These are phyloP conservation scores for Parasarocladium wereldwijsianum DNA, from an alignment of 2,329 filamentous ascomycete species.

Conservation along the genomic window DNA sequence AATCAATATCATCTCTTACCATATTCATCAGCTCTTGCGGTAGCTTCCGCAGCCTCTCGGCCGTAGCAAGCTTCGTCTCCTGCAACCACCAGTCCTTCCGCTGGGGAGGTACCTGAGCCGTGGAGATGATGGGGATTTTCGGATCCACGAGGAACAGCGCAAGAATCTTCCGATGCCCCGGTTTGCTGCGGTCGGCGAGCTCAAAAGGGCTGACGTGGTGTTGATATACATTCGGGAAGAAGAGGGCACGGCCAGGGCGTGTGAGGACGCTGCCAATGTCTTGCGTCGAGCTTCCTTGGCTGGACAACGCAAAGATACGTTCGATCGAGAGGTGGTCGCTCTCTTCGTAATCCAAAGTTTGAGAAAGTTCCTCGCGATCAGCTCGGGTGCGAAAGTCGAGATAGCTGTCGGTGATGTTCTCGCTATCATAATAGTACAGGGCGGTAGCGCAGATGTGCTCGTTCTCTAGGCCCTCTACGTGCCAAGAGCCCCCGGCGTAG, in stretches of 20 bases:
- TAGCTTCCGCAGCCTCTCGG: slow-evolving; percentile 5
- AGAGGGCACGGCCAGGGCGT: slow-evolving; percentile 30
- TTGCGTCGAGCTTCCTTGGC: slow-evolving; percentile 11
- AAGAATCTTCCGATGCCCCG: slow-evolving; percentile 44
- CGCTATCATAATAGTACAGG: slow-evolving; percentile 44
- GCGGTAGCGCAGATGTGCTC: slow-evolving; percentile 50
- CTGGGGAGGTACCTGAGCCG: slow-evolving; percentile 29
- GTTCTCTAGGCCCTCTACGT: slow-evolving; percentile 40
- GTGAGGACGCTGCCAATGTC: slow-evolving; percentile 32
- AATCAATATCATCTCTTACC: slow-evolving; percentile 10
- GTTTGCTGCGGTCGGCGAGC: slow-evolving; percentile 32
- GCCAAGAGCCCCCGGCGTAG: slow-evolving; percentile 39
- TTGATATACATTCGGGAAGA: slow-evolving; percentile 40
- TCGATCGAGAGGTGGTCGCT: slow-evolving; percentile 18
- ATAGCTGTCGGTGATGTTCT: slow-evolving; percentile 40
- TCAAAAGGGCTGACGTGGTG: slow-evolving; percentile 36
- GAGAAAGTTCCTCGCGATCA: slow-evolving; percentile 14
- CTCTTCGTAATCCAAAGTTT: slow-evolving; percentile 15
- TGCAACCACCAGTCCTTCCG: slow-evolving; percentile 21
- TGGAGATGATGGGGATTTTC: slow-evolving; percentile 24
- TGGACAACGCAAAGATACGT: slow-evolving; percentile 16
- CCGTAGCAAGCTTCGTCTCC: background rate
- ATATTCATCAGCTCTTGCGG: slow-evolving; percentile 11
- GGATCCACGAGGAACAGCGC: slow-evolving; percentile 49
- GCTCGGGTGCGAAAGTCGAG: slow-evolving; percentile 34